phyloP scores from a whole-genome alignment of 2,329 filamentous ascomycete genomes.

The Pestalotiopsis sp. region DNA sequence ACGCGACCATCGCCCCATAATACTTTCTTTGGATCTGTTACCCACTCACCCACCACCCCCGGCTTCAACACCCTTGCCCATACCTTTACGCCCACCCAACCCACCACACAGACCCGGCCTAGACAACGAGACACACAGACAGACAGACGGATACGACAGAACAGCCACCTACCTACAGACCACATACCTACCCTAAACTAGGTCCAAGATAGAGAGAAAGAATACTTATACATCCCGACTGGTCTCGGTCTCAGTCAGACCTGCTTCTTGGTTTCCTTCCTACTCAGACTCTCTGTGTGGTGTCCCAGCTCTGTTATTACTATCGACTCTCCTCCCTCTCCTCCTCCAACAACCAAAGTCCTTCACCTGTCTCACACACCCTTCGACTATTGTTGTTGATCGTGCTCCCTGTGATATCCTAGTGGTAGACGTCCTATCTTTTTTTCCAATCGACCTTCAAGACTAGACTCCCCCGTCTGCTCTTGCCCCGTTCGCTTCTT shows the following conservation, averaged over 20 bases:
- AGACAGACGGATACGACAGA: too few relatives aligned
- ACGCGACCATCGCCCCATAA: constrained; percentile 13
- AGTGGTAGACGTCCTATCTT: constrained; percentile 29
- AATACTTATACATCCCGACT: constrained; percentile 26
- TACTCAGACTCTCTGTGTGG: constrained; percentile 23
- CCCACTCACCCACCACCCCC: not conserved
- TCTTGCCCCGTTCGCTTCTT: constrained; percentile 30
- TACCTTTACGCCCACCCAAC: too few relatives aligned
- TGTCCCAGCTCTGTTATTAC: constrained; percentile 17
- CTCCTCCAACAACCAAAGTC: constrained; percentile 2
- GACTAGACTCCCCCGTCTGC: constrained; percentile 7
- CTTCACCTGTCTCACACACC: constrained; percentile 3
- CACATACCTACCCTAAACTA: not conserved
- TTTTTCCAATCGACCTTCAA: constrained; percentile 14
- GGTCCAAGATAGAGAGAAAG: too few relatives aligned
- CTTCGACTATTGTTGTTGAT: not conserved
- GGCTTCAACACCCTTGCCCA: not conserved
- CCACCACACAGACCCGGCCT: too few relatives aligned
- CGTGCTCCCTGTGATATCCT: constrained; percentile 20
- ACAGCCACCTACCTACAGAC: not conserved
- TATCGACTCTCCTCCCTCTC: not conserved
- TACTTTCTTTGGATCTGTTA: constrained; percentile 7
- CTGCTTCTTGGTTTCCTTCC: constrained; percentile 13
- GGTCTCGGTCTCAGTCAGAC: constrained; percentile 16
- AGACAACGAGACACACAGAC: too few relatives aligned